Percentiles rank a stretch among this genome's conserved stretches.
These are phyloP conservation scores for Cupressus sempervirens DNA, from an alignment of 75 land plant genomes.

Conservation along the genomic window DNA sequence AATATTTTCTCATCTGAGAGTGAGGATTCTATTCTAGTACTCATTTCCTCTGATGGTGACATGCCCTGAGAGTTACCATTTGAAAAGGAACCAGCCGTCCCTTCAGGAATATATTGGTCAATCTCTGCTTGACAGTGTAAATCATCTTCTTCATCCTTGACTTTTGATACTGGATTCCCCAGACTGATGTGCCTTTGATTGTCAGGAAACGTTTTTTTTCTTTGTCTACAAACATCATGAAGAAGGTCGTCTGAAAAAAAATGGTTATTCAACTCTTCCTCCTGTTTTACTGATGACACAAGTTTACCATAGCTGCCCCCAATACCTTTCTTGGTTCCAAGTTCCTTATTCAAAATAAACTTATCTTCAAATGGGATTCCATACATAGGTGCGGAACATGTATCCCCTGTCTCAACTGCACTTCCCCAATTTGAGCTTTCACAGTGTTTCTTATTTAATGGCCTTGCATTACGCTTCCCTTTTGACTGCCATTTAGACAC, in stretches of 20 bases:
- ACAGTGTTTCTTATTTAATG: constrained; percentile 30
- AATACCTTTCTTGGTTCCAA: constrained; percentile 3
- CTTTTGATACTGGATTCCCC: background rate
- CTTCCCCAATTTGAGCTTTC: constrained; percentile 20
- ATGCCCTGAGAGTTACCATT: constrained; percentile 10
- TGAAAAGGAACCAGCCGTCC: constrained; percentile 13
- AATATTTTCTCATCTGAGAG: constrained; percentile 5
- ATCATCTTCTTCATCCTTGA: background rate
- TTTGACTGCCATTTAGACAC: constrained; percentile 72
- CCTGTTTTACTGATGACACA: background rate
- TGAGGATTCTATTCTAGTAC: constrained; percentile 9
- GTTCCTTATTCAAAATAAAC: background rate
- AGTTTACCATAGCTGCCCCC: constrained; percentile 1
- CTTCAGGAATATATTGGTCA: constrained; percentile 7
- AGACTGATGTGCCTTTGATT: background rate
- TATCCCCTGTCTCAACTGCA: constrained; percentile 9
- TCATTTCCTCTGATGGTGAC: constrained; percentile 7
- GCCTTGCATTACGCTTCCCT: constrained; percentile 62
- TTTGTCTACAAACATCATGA: constrained; percentile 6
- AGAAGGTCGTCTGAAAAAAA: constrained; percentile 4
- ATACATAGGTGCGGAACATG: constrained; percentile 17
- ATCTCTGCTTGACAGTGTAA: background rate
- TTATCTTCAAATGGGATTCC: constrained; percentile 17
- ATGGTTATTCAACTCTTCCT: background rate
- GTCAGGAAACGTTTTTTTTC: background rate